Conservation (phyloP, 2,329 filamentous ascomycete genomes). For the Paradendryphiella salina region DNA sequence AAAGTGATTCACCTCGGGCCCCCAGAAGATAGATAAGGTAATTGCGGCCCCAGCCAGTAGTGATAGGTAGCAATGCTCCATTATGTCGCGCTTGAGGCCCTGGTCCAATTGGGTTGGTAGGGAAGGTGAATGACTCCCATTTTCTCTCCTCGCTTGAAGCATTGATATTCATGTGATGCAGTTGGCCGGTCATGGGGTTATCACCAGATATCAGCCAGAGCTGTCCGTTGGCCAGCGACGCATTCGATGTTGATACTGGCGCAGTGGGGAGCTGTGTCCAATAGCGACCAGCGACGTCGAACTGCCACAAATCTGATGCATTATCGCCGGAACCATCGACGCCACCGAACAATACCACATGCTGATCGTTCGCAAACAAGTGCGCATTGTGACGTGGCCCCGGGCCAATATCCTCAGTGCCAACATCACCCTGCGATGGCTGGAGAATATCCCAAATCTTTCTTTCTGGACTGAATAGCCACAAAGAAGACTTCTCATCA, state of each 20-base stretch:
- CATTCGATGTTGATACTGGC: slow-evolving; percentile 39
- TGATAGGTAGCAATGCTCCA: slow-evolving; percentile 48
- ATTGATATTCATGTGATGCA: slow-evolving; percentile 34
- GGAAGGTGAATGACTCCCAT: slow-evolving; percentile 50
- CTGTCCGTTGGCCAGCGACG: slow-evolving; percentile 43
- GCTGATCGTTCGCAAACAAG: slow-evolving; percentile 26
- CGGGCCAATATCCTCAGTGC: slow-evolving; percentile 16
- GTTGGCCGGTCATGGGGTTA: slow-evolving; percentile 37
- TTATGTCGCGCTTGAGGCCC: slow-evolving; percentile 48
- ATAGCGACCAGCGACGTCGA: slow-evolving; percentile 23
- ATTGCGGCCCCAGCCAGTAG: slow-evolving; percentile 51
- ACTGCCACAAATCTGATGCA: slow-evolving; percentile 36
- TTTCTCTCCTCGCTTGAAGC: slow-evolving; percentile 24
- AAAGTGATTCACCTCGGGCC: slow-evolving; percentile 15
- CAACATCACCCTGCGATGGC: slow-evolving; percentile 19
- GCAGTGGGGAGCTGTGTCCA: slow-evolving; percentile 35
- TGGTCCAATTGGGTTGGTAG: slow-evolving; percentile 50
- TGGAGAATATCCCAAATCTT: slow-evolving; percentile 34
- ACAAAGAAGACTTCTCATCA: slow-evolving; percentile 45
- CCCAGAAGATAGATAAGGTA: slow-evolving; percentile 53
- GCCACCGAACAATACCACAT: slow-evolving; percentile 36
- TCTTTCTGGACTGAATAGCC: slow-evolving; percentile 46
- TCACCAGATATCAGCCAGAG: slow-evolving; percentile 48
- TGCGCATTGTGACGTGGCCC: slow-evolving; percentile 27
- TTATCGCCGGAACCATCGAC: slow-evolving; percentile 26